Evolutionary conservation across 2,329 filamentous ascomycete species (phyloP).

Genomic region (Ceratocystis albifundus): DNA sequence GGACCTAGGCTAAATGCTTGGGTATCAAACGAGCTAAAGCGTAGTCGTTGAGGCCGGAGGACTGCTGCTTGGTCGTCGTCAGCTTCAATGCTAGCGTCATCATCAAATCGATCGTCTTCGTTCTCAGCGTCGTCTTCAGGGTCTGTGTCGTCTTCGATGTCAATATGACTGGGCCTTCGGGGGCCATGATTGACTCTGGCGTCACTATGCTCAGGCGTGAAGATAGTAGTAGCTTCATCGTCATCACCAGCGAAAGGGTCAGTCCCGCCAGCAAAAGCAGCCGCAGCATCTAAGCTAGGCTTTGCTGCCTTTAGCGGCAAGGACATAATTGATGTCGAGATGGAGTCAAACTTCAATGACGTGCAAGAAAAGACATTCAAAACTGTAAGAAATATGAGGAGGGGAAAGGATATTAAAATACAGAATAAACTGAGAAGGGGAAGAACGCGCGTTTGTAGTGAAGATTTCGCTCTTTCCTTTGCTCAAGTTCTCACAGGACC

Average conservation of each 20-base stretch:
- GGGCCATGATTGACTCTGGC: background rate
- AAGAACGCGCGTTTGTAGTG: background rate
- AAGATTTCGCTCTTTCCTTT: background rate
- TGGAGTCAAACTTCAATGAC: background rate
- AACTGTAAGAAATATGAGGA: background rate
- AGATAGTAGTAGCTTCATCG: background rate
- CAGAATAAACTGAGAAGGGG: background rate
- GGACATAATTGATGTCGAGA: slow-evolving; percentile 16
- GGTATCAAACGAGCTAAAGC: slow-evolving; percentile 73
- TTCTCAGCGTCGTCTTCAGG: background rate
- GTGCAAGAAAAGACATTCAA: background rate
- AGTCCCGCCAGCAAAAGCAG: slow-evolving; percentile 21
- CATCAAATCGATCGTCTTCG: slow-evolving; percentile 15
- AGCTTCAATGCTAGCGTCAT: slow-evolving; percentile 18
- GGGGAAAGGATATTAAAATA: background rate
- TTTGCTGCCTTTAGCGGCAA: slow-evolving; percentile 16
- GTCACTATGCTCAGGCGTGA: background rate
- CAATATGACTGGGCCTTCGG: background rate
- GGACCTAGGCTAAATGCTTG: slow-evolving; percentile 68
- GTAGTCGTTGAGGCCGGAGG: slow-evolving; percentile 39
- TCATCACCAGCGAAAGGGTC: slow-evolving; percentile 16
- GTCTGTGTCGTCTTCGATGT: background rate
- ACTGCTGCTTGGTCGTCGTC: background rate
- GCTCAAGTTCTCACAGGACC: background rate
- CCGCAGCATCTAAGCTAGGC: slow-evolving; percentile 20